Evolutionary conservation across 2,329 filamentous ascomycete genomes (phyloP), one percentile per base, ranked within the genome.

Genomic region (Penicillium sp.): DNA sequence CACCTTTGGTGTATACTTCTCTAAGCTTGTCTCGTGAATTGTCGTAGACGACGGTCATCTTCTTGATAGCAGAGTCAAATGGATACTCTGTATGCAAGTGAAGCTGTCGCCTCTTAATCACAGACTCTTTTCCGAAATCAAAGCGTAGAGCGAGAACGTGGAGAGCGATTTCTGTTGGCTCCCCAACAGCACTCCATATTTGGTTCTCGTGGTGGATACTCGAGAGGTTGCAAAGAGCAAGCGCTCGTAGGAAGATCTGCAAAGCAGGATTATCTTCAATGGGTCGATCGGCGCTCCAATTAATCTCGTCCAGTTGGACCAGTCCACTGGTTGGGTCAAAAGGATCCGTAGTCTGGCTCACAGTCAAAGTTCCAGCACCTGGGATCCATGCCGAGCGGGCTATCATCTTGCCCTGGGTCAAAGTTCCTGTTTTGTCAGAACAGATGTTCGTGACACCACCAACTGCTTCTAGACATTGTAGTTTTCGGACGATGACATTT

Each of bases 101-200:
- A 6, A 69, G 42, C 10, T 56, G 49, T 1, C 53, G 47, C 11
- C 43, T 43, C 2, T 49, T 41, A n/a, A 85, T 63, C 4, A 80
- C 68, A 2, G 67, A 62, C n/a, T 70, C 74, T 56, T 78, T 79
- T 18, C 76, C 76, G 53, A 75, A 78, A 14, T 78, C 69, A 61
- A 88, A 87, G 19, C 85, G 81, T 62, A 81, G 78, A 2, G 84
- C 82, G 61, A 88, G 85, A 7, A 88, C 84, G 55, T 87, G 83
- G 2, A 88, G 79, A 6, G 85, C 85, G 54, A 87, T 85, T 62
- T 88, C 85, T 3, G 85, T 88, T 2, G 83, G 82, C 58, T 86
- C 83, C n/a, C 83, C 84, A 43, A 81, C 79, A 26, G 82, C 78
- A 47, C 80, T 77, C 84, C 84, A 86, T 7, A 55, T 9, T 14